Conservation (phyloP, 1,284 basidiomycete genomes). For the Pascua sp. region DNA sequence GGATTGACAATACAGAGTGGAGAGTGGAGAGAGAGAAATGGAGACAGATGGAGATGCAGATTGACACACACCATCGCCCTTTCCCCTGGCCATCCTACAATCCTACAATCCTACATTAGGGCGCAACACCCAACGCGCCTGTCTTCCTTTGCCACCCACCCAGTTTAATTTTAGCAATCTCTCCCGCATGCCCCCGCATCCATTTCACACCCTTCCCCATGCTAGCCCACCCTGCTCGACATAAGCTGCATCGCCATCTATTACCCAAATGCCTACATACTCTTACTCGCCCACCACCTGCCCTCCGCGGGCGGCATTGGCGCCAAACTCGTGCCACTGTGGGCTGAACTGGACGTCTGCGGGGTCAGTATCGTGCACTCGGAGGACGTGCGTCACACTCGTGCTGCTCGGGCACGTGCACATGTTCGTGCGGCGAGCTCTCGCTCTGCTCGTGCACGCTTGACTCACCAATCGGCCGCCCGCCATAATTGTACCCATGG, state of each 20-base stretch:
- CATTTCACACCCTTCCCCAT: not conserved
- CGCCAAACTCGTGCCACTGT: conserved; percentile 84
- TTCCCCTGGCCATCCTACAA: not conserved
- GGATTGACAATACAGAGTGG: not conserved
- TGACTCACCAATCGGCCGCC: conserved; percentile 69
- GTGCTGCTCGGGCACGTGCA: no score
- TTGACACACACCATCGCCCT: not conserved
- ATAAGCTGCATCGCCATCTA: not conserved
- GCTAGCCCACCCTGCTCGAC: not conserved
- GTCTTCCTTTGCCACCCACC: no score
- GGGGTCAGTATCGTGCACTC: not conserved
- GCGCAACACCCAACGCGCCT: not conserved
- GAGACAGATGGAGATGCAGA: no score
- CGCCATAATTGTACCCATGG: conserved; percentile 86
- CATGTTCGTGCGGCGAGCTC: no score
- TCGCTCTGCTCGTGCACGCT: conserved; percentile 14
- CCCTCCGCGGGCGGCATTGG: conserved; percentile 76
- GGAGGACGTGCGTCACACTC: no score
- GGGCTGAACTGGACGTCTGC: conserved; percentile 86
- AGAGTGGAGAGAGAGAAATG: not conserved
- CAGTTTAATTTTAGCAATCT: no score
- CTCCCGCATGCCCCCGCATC: not conserved
- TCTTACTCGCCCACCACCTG: conserved; percentile 51
- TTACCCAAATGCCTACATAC: not conserved
- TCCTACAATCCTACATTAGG: not conserved